Evolutionary conservation across 1,139 yeast species (phyloP).

Genomic region (Pichia sp.): DNA sequence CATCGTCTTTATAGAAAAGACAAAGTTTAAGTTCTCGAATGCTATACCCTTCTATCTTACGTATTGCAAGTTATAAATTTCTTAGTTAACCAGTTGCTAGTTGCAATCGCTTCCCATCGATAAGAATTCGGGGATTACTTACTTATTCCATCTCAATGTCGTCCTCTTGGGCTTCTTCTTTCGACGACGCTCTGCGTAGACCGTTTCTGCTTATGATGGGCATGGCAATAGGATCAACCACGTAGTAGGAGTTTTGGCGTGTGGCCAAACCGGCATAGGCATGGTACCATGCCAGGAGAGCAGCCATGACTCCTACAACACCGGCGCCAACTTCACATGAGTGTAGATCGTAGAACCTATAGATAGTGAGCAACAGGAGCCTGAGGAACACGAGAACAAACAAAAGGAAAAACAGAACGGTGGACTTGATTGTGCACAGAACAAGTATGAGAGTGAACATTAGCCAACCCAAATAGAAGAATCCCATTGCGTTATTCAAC

Average conservation of each 20-base stretch:
- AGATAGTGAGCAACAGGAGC: constrained; percentile 58
- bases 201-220: constrained; percentile 4
- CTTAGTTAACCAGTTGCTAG: no score
- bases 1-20: no score
- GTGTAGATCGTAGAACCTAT: constrained; percentile 37
- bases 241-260: constrained; percentile 48
- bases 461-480: constrained; percentile 73
- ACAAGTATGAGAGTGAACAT: constrained; percentile 67
- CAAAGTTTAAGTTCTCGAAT: no score
- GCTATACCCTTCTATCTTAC: no score
- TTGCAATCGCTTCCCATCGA: no score
- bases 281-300: constrained; percentile 81
- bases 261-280: constrained; percentile 87
- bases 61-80: no score
- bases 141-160: background rate
- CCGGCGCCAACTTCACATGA: constrained; percentile 51
- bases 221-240: constrained; percentile 15
- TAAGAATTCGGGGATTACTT: no score
- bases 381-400: constrained; percentile 63
- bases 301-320: constrained; percentile 68
- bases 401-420: constrained; percentile 65
- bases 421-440: constrained; percentile 69
- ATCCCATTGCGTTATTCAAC: constrained; percentile 59
- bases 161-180: background rate
- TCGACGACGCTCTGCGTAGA: background rate